Conservation (phyloP, 164 flowering plant genomes). For the Akebia trifoliata region DNA sequence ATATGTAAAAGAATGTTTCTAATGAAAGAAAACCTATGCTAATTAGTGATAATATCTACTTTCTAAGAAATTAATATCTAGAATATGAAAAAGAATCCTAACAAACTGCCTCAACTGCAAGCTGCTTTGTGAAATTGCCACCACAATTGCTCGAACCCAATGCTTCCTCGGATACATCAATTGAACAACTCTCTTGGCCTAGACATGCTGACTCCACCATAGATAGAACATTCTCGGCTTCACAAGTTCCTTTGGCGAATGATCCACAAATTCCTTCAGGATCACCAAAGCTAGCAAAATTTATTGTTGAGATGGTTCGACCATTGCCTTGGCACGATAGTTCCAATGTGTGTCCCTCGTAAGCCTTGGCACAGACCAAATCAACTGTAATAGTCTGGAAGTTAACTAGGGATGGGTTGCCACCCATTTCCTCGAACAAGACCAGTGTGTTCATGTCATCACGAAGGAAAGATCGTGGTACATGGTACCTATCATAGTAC, state of each 20-base stretch:
- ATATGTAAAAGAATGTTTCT: too few relatives aligned
- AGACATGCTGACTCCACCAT: slow-evolving; percentile 37
- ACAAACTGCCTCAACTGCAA: slow-evolving; percentile 45
- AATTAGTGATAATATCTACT: too few relatives aligned
- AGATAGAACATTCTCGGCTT: slow-evolving; percentile 13
- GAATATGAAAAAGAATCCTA: too few relatives aligned
- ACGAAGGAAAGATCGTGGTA: slow-evolving; percentile 42
- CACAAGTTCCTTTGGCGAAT: slow-evolving; percentile 35
- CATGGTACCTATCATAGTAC: slow-evolving; percentile 50
- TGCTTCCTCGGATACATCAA: slow-evolving; percentile 26
- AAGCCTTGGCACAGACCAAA: slow-evolving; percentile 30
- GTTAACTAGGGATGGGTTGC: slow-evolving; percentile 36
- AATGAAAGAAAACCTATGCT: too few relatives aligned
- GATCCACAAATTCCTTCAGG: slow-evolving; percentile 45
- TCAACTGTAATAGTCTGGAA: slow-evolving; percentile 38
- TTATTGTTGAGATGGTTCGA: slow-evolving; percentile 29
- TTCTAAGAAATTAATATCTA: too few relatives aligned
- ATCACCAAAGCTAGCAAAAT: slow-evolving; percentile 54
- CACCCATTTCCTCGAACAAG: slow-evolving; percentile 62
- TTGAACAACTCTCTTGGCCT: slow-evolving; percentile 34
- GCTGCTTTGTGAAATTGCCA: slow-evolving; percentile 13
- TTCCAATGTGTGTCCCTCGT: slow-evolving; percentile 31
- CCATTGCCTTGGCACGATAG: slow-evolving; percentile 34
- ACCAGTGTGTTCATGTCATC: slow-evolving; percentile 37
- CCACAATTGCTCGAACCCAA: slow-evolving; percentile 32